Evolutionary conservation across 352 stramenopile genomes (phyloP).

Genomic region (Phytophthora pistaciae): DNA sequence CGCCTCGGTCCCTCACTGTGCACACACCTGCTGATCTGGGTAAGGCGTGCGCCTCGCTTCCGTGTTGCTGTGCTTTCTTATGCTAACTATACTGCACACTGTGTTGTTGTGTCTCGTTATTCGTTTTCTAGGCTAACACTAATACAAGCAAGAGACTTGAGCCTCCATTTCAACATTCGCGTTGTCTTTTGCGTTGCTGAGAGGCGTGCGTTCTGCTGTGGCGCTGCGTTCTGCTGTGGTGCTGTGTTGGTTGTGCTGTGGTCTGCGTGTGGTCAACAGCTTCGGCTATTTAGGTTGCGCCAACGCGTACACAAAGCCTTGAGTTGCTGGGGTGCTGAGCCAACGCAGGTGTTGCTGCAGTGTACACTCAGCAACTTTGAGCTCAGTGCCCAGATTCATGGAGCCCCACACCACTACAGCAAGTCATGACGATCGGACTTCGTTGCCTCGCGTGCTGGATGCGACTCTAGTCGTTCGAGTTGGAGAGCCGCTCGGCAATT

Average conservation of each 20-base stretch:
- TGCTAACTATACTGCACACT: not conserved
- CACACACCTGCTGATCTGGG: no score
- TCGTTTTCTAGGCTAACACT: not conserved
- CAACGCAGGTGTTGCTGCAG: not conserved
- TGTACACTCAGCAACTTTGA: no score
- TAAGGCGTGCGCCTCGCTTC: not conserved
- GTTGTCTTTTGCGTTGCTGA: not conserved
- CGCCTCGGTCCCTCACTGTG: no score
- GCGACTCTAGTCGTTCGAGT: constrained; percentile 7
- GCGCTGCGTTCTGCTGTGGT: not conserved
- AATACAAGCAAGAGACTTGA: not conserved
- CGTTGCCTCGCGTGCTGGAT: not conserved
- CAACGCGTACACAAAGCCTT: no score
- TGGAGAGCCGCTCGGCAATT: not conserved
- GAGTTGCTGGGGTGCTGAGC: no score
- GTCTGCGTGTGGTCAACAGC: not conserved
- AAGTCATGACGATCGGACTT: not conserved
- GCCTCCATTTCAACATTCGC: not conserved
- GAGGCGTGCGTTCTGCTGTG: not conserved
- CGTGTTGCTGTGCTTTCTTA: not conserved
- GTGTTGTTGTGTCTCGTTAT: not conserved
- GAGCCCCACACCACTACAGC: not conserved
- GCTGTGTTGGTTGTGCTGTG: not conserved
- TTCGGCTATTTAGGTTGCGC: not conserved
- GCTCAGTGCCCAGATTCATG: not conserved